A percentile compares a stretch with the other conserved stretches of the same genome.
phyloP scores from a whole-genome alignment of 306 rosid species.

The Corylus heterophylla region DNA sequence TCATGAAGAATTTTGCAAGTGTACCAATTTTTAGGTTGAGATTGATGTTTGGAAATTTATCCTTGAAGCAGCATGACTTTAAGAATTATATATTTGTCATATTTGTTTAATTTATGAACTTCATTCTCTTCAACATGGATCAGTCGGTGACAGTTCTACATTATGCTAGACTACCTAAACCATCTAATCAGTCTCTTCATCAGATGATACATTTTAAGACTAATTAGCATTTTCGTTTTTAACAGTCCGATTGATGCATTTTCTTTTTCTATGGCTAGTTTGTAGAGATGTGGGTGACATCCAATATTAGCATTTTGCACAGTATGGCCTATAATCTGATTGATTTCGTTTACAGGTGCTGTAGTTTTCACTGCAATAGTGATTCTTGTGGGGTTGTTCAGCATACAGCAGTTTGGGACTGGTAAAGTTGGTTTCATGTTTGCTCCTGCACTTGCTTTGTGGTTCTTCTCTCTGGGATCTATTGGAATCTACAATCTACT shows the following conservation, averaged over 20 bases:
- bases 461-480: conserved; percentile 87
- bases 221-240: not conserved
- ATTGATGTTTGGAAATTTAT: not conserved
- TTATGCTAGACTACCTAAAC: not conserved
- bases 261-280: conserved; percentile 9
- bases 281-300: conserved; percentile 10
- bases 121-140: not conserved
- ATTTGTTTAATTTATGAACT: not conserved
- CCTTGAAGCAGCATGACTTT: conserved; percentile 6
- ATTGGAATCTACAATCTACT: conserved; percentile 80
- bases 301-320: conserved; percentile 14
- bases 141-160: not conserved
- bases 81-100: not conserved
- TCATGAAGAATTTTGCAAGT: not conserved
- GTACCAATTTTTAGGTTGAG: conserved; percentile 7
- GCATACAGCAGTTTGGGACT: conserved; percentile 88
- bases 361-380: conserved; percentile 64
- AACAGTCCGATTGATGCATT: not conserved
- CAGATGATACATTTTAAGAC: not conserved
- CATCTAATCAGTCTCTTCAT: not conserved
- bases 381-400: conserved; percentile 71
- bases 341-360: conserved; percentile 54
- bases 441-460: conserved; percentile 81
- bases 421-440: conserved; percentile 89
- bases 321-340: conserved; percentile 21